phyloP scores from a whole-genome alignment of 2,329 filamentous ascomycete genomes.

The Aspergillus caelatus region DNA sequence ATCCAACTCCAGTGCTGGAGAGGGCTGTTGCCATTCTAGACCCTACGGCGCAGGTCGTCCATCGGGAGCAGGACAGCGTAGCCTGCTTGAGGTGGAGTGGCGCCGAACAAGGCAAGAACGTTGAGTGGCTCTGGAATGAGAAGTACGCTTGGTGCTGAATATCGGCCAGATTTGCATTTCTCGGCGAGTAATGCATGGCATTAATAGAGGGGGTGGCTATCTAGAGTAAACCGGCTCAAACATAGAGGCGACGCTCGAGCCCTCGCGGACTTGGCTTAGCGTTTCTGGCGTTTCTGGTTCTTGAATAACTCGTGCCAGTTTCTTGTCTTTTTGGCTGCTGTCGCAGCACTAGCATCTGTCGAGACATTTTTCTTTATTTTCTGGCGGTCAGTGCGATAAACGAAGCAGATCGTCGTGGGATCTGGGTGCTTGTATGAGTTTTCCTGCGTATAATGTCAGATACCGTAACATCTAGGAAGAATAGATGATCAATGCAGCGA shows the following conservation, averaged over 20 bases:
- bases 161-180: slow-evolving; percentile 5
- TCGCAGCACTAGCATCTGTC: slow-evolving; percentile 24
- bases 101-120: slow-evolving; percentile 39
- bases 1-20: slow-evolving; percentile 63
- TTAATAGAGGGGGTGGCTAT: neutral
- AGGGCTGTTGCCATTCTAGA: slow-evolving; percentile 45
- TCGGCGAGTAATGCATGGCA: neutral
- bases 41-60: slow-evolving; percentile 41
- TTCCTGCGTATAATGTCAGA: slow-evolving; percentile 26
- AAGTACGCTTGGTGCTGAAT: slow-evolving; percentile 54
- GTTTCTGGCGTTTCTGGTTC: slow-evolving; percentile 34
- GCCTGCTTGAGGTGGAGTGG: slow-evolving; percentile 52
- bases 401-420: slow-evolving; percentile 41
- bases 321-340: slow-evolving; percentile 37
- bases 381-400: slow-evolving; percentile 33
- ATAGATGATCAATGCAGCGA: neutral
- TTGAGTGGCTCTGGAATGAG: slow-evolving; percentile 53
- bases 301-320: slow-evolving; percentile 51
- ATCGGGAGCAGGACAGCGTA: slow-evolving; percentile 51
- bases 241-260: slow-evolving; percentile 7
- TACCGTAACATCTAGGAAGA: neutral
- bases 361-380: slow-evolving; percentile 29
- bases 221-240: slow-evolving; percentile 1
- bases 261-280: slow-evolving; percentile 22
- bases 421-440: slow-evolving; percentile 38